Base-by-base conservation (phyloP, 2,329 filamentous ascomycete genomes). In the Elsinoe perseae region DNA sequence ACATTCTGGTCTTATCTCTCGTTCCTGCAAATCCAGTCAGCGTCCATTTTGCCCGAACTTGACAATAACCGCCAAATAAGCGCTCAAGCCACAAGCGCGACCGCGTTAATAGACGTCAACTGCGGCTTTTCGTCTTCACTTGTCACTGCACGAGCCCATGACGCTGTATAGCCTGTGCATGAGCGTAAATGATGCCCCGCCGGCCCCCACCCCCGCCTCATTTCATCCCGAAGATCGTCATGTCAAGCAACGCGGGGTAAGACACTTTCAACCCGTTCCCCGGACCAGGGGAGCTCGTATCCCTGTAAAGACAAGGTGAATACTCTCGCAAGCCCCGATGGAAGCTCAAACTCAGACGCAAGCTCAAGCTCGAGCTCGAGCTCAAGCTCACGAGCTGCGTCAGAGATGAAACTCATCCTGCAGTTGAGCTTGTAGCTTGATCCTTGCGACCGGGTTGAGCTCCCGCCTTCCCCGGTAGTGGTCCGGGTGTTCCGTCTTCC, bases 1-100 rank as follows among this genome's bases (percentile, higher is more conserved):
- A 87, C 87, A 91, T 91, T 64, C 78, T 72, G 28, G 72, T 73
- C 69, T 77, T 80, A 66, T 90, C 86, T 59, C 87, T 75, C n/a
- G 87, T 91, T 1, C 87, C 87, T 68, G 25, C 3, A 46, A n/a
- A 30, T 27, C 2, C 46, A 16, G 46, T 50, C 44, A 50, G 44
- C 25, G 7, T 20, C 25, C 43, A 25, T 23, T 16, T n/a, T n/a
- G n/a, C n/a, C n/a, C n/a, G n/a, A n/a, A n/a, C n/a, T n/a, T n/a
- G n/a, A n/a, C n/a, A n/a, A n/a, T n/a, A n/a, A n/a, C n/a, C n/a
- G n/a, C n/a, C n/a, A n/a, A n/a, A n/a, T n/a, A n/a, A n/a, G n/a
- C n/a, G n/a, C n/a, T 2, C 9, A 10, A 36, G 32, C 32, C 32
- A 36, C 32, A 36, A 36, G 16, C 32, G 32, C 32, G 32, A n/a